Conservation (phyloP, 805 yeast species). For the Millerozyma miso region DNA sequence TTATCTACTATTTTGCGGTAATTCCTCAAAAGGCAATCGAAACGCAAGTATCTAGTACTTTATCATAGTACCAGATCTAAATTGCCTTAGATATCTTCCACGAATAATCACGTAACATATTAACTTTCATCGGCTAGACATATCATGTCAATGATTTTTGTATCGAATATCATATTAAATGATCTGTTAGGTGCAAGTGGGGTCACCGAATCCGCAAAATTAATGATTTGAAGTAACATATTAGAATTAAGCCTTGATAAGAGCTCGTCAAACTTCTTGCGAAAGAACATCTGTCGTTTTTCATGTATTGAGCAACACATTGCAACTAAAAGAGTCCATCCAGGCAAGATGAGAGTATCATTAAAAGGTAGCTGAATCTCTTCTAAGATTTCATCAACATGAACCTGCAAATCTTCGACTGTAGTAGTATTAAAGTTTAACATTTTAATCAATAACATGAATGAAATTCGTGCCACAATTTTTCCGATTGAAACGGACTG, state of each 20-base stretch:
- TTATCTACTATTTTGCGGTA: too few relatives aligned
- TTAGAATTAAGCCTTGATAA: conserved; percentile 3
- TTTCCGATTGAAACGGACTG: conserved; percentile 3
- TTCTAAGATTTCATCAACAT: conserved; percentile 1
- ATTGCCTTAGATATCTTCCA: too few relatives aligned
- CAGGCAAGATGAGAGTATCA: conserved; percentile 5
- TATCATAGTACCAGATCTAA: too few relatives aligned
- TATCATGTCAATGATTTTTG: conserved; percentile 2
- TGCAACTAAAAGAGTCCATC: conserved; percentile 4
- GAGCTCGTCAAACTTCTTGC: conserved; percentile 1
- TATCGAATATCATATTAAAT: conserved; percentile 4
- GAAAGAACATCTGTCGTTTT: conserved; percentile 1
- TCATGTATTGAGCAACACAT: conserved; percentile 1
- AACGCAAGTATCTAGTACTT: too few relatives aligned
- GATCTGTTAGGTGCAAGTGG: not conserved
- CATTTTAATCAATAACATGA: conserved; percentile 4
- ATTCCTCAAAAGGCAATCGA: too few relatives aligned
- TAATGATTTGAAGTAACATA: conserved; percentile 4
- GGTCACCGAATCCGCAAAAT: not conserved
- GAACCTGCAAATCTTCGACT: conserved; percentile 3
- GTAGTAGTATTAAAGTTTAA: not conserved
- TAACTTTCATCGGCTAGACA: not conserved
- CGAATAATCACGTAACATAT: too few relatives aligned
- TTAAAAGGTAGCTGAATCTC: conserved; percentile 5
- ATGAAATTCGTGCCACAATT: conserved; percentile 2